These are phyloP conservation scores for Calonectria multiphialidica DNA, from an alignment of 2,329 filamentous ascomycete genomes.

Conservation along the genomic window DNA sequence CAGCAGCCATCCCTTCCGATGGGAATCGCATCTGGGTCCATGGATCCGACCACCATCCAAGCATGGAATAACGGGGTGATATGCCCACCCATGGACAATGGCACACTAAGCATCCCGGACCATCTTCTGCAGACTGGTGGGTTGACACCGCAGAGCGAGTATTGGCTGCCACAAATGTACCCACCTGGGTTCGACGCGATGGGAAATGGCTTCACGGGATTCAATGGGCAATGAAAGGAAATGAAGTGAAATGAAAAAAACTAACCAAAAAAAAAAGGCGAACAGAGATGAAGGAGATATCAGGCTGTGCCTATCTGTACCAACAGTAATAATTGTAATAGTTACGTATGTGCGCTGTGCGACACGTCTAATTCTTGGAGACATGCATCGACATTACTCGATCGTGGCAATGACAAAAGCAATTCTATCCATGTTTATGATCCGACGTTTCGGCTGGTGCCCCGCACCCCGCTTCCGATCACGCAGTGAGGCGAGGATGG, in stretches of 20 bases:
- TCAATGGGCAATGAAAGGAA: conserved; percentile 36
- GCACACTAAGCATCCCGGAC: conserved; percentile 34
- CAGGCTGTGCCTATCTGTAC: conserved; percentile 35
- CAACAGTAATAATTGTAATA: conserved; percentile 33
- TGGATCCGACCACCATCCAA: conserved; percentile 41
- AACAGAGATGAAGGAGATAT: not conserved
- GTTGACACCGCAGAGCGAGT: conserved; percentile 43
- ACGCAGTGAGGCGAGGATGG: not conserved
- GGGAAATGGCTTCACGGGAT: conserved; percentile 41
- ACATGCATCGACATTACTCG: not conserved
- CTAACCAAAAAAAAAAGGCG: not conserved
- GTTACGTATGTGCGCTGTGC: conserved; percentile 7
- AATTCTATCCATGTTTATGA: not conserved
- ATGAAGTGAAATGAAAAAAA: not conserved
- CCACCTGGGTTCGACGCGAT: conserved; percentile 36
- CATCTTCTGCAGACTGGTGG: conserved; percentile 38
- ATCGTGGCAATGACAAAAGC: not conserved
- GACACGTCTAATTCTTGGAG: conserved; percentile 8
- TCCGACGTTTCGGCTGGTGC: not conserved
- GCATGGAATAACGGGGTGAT: conserved; percentile 46
- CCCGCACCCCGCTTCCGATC: conserved; percentile 25
- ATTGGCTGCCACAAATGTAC: conserved; percentile 43
- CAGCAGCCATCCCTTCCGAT: conserved; percentile 35
- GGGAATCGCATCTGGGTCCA: conserved; percentile 18
- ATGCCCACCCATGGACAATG: conserved; percentile 35